A percentile compares a stretch with the other conserved stretches of the same genome.
These are phyloP conservation scores for Clohesyomyces aquaticus DNA, from an alignment of 495 filamentous ascomycete species.

Conservation along the genomic window DNA sequence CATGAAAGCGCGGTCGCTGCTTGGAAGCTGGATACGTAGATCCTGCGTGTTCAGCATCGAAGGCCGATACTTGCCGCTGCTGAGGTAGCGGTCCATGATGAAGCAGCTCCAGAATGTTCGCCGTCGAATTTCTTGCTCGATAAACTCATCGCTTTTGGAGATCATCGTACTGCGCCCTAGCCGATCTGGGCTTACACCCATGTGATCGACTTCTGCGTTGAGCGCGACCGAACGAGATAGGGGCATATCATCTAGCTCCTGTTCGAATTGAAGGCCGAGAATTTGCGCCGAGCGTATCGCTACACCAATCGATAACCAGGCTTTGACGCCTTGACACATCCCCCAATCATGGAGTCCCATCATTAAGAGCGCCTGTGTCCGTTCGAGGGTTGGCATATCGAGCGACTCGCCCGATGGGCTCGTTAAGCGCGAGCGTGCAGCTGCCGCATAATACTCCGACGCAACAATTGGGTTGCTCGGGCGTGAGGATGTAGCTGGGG, in stretches of 20 bases:
- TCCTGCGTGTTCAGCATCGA: constrained; percentile 70
- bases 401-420: constrained; percentile 50
- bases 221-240: constrained; percentile 50
- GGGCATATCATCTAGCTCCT: constrained; percentile 56
- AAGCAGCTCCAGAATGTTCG: constrained; percentile 88
- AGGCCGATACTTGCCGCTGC: constrained; percentile 73
- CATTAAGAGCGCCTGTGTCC: constrained; percentile 79
- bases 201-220: constrained; percentile 50
- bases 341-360: constrained; percentile 85
- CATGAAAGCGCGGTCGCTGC: constrained; percentile 67
- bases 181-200: neutral
- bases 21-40: constrained; percentile 69
- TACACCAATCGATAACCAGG: constrained; percentile 77
- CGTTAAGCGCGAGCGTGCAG: constrained; percentile 63
- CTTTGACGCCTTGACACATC: constrained; percentile 72
- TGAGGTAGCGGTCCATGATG: constrained; percentile 77
- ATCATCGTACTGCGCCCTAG: neutral
- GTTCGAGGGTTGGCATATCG: constrained; percentile 66
- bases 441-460: constrained; percentile 78
- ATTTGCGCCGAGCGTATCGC: constrained; percentile 77
- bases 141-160: constrained; percentile 55
- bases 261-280: constrained; percentile 69
- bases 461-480: constrained; percentile 66
- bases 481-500: constrained; percentile 49
- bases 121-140: constrained; percentile 74